Percentiles rank a stretch among this genome's conserved stretches.
Evolutionary conservation across 2,329 filamentous ascomycete genomes (phyloP).

Genomic region (Sporothrix euskadiensis): DNA sequence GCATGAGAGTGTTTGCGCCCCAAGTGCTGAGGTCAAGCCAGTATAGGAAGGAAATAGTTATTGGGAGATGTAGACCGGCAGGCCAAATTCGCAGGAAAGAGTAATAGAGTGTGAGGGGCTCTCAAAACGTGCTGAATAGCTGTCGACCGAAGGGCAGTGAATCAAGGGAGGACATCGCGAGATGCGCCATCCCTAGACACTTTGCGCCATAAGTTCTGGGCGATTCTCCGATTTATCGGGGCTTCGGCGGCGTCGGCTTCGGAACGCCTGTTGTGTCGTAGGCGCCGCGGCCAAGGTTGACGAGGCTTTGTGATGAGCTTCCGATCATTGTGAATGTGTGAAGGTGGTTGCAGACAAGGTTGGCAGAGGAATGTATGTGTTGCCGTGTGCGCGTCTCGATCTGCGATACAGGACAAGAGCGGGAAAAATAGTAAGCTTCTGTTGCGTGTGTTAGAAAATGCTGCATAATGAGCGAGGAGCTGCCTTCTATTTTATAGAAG

Average conservation of each 20-base stretch:
- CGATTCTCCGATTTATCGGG: conserved; percentile 35
- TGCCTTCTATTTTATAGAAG: conserved; percentile 6
- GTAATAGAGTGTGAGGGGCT: not conserved
- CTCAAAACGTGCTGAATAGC: not conserved
- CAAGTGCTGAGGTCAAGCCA: not conserved
- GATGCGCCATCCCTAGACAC: not conserved
- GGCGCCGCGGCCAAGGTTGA: conserved; percentile 43
- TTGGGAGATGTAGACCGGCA: not conserved
- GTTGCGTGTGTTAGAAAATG: not conserved
- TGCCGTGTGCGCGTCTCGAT: conserved; percentile 15
- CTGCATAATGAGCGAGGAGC: not conserved
- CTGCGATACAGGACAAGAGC: conserved; percentile 11
- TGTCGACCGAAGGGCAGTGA: not conserved
- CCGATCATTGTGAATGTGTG: conserved; percentile 39
- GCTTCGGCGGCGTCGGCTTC: conserved; percentile 43
- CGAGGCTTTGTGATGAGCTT: conserved; percentile 37
- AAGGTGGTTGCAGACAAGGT: not conserved
- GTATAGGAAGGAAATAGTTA: too few species aligned
- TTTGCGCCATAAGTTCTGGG: not conserved
- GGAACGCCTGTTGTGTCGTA: conserved; percentile 44
- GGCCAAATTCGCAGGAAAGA: conserved; percentile 5
- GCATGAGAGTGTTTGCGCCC: conserved; percentile 20
- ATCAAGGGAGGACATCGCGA: conserved; percentile 11
- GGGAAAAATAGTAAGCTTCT: not conserved
- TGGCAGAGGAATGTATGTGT: not conserved